Percentiles rank a stretch among this genome's conserved stretches.
These are phyloP conservation scores for Mycena venus DNA, from an alignment of 768 basidiomycete species.

Conservation along the genomic window DNA sequence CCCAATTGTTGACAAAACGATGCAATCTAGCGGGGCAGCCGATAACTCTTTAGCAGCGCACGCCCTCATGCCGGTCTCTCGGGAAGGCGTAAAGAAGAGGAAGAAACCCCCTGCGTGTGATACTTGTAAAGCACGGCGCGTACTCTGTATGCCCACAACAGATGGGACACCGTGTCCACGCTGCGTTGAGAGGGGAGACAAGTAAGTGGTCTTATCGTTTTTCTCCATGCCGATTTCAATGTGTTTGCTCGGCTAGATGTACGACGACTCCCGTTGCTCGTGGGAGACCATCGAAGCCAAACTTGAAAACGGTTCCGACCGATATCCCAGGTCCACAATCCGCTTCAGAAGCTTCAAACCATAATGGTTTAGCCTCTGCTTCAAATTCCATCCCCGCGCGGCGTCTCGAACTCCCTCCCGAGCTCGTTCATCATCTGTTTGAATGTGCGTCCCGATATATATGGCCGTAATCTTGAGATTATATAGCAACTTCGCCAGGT, in stretches of 20 bases:
- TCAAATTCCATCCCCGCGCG: background rate
- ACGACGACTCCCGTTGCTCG: slow-evolving; percentile 10
- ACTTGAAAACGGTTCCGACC: background rate
- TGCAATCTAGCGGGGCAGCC: too few relatives aligned
- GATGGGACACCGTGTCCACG: slow-evolving; percentile 18
- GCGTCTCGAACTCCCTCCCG: background rate
- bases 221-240: too few relatives aligned
- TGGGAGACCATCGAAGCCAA: background rate
- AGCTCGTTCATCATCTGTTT: too few relatives aligned
- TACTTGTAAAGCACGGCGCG: slow-evolving; percentile 11
- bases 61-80: too few relatives aligned
- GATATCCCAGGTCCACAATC: background rate
- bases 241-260: too few relatives aligned
- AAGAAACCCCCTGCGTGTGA: slow-evolving; percentile 21
- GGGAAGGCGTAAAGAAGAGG: too few relatives aligned
- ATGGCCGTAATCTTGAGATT: background rate
- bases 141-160: slow-evolving; percentile 13
- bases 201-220: background rate
- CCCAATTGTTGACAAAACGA: too few relatives aligned
- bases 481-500: background rate
- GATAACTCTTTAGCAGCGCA: too few relatives aligned
- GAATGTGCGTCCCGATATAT: background rate
- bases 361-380: background rate
- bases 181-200: background rate
- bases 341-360: background rate